Conservation (phyloP, 345 rosid genomes). For the Acer saccharum region DNA sequence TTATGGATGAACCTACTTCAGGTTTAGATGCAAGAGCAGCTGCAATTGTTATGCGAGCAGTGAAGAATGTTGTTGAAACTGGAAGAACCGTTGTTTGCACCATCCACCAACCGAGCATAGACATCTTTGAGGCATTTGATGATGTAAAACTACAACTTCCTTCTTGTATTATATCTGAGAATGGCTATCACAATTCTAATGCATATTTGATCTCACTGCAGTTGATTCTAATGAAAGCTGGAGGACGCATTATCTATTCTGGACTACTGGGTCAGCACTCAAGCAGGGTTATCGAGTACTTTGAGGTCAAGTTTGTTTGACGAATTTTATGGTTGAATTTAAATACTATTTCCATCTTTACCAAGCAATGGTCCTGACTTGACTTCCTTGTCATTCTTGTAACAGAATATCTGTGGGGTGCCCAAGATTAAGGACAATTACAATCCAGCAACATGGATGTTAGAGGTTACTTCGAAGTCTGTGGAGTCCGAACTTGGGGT, state of each 20-base stretch:
- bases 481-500: constrained; percentile 39
- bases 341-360: background rate
- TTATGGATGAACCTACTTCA: constrained; percentile 6
- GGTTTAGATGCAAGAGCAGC: constrained; percentile 10
- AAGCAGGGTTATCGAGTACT: constrained; percentile 38
- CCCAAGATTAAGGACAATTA: constrained; percentile 37
- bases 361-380: background rate
- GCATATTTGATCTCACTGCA: constrained; percentile 18
- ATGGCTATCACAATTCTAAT: background rate
- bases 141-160: background rate
- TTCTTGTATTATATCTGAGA: too few relatives aligned
- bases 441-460: constrained; percentile 59
- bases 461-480: constrained; percentile 43
- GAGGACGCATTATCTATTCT: constrained; percentile 40
- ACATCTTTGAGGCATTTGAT: constrained; percentile 17
- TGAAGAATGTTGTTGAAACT: constrained; percentile 6
- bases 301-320: constrained; percentile 28
- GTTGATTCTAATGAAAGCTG: constrained; percentile 44
- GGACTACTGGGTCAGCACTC: constrained; percentile 47
- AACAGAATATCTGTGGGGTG: constrained; percentile 38
- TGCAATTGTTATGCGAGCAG: constrained; percentile 5
- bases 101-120: constrained; percentile 14
- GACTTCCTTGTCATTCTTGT: background rate
- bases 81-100: constrained; percentile 12
- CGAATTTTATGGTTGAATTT: background rate